Evolutionary conservation across 139 green algal species (phyloP).

Genomic region (Bryopsis sp.): DNA sequence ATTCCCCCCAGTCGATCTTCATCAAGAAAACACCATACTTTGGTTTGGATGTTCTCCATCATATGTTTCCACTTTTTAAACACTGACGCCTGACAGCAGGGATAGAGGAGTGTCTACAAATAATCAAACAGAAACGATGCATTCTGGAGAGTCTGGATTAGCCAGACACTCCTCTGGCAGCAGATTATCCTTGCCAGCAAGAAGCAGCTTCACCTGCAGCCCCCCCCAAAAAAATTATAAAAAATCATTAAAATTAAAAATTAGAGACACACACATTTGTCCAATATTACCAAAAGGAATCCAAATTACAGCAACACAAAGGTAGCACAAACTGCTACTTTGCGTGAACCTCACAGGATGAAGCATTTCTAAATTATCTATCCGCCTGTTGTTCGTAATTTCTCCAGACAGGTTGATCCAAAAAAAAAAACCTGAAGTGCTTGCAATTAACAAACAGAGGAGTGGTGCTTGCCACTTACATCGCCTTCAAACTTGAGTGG

Average conservation of each 20-base stretch:
- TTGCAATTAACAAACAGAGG: constrained; percentile 3
- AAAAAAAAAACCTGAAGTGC: not conserved
- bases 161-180: not conserved
- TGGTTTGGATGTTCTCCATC: too few relatives aligned
- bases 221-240: not conserved
- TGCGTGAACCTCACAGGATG: not conserved
- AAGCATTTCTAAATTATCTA: not conserved
- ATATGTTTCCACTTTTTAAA: too few relatives aligned
- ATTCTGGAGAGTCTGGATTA: not conserved
- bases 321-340: not conserved
- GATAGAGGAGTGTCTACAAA: too few relatives aligned
- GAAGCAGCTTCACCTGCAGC: not conserved
- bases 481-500: constrained; percentile 65
- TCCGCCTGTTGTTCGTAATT: too few relatives aligned
- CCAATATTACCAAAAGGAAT: not conserved
- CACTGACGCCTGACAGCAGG: too few relatives aligned
- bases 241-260: not conserved
- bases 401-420: too few relatives aligned
- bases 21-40: too few relatives aligned
- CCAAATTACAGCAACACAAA: not conserved
- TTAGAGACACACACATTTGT: not conserved
- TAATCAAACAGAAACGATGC: too few relatives aligned
- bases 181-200: not conserved
- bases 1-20: too few relatives aligned
- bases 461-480: constrained; percentile 28